phyloP scores from a whole-genome alignment of 1,284 basidiomycete species.

The Ceratobasidium sp. region DNA sequence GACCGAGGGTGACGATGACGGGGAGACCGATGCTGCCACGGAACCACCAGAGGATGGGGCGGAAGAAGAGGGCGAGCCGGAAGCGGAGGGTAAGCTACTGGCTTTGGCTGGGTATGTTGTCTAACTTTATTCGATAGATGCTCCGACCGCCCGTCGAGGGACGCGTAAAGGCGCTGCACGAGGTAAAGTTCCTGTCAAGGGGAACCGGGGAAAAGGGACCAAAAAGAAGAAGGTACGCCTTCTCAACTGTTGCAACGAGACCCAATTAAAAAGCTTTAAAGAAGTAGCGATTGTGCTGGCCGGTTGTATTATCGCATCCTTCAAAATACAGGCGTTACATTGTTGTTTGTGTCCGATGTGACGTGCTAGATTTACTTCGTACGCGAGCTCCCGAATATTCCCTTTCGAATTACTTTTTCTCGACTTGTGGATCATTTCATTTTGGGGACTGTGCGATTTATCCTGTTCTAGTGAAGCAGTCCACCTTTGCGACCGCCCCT shows the following conservation, averaged over 20 bases:
- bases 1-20: slow-evolving; percentile 50
- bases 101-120: background rate
- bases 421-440: background rate
- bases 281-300: no score
- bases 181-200: slow-evolving; percentile 22
- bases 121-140: slow-evolving; percentile 12
- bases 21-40: slow-evolving; percentile 49
- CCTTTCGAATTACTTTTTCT: background rate
- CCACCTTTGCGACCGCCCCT: no score
- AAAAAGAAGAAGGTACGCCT: slow-evolving; percentile 34
- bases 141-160: slow-evolving; percentile 24
- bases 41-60: slow-evolving; percentile 43
- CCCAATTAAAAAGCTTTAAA: no score
- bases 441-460: no score
- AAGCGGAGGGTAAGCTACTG: slow-evolving; percentile 47
- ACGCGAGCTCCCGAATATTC: background rate
- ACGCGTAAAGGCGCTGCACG: slow-evolving; percentile 19
- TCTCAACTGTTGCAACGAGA: no score
- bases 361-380: no score
- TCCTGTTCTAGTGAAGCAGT: no score
- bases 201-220: slow-evolving; percentile 8
- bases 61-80: slow-evolving; percentile 42
- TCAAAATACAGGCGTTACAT: no score
- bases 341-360: no score
- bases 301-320: no score